A percentile compares a stretch with the other conserved stretches of the same genome.
Evolutionary conservation across 768 basidiomycete species (phyloP).

Genomic region (Suillus bovinus): DNA sequence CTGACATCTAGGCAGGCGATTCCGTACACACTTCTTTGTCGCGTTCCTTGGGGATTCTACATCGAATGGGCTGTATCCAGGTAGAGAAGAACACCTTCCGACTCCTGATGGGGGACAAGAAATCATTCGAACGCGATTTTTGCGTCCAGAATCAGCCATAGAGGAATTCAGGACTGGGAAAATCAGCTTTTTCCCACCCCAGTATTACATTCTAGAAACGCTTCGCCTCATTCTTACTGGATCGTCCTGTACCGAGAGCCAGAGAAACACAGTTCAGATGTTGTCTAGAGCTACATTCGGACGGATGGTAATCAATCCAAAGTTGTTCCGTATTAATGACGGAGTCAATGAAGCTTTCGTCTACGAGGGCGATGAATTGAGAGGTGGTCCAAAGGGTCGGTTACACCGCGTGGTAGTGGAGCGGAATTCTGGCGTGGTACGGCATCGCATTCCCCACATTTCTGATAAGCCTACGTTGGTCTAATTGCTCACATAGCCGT

Average conservation of each 20-base stretch:
- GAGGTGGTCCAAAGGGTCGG: conserved; percentile 59
- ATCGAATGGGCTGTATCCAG: conserved; percentile 50
- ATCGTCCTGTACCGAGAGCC: conserved; percentile 40
- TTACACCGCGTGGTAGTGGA: conserved; percentile 58
- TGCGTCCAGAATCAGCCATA: conserved; percentile 55
- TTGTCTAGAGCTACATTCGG: conserved; percentile 62
- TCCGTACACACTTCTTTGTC: conserved; percentile 71
- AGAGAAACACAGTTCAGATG: conserved; percentile 44
- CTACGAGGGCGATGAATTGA: conserved; percentile 71
- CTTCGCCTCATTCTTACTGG: conserved; percentile 54
- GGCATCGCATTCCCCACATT: conserved; percentile 22
- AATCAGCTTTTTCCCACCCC: conserved; percentile 71
- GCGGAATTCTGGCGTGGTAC: conserved; percentile 51
- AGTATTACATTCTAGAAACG: conserved; percentile 68
- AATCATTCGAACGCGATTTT: conserved; percentile 67
- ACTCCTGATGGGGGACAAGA: conserved; percentile 72
- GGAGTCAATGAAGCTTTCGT: conserved; percentile 51
- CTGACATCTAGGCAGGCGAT: conserved; percentile 48
- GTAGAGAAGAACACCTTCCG: conserved; percentile 57
- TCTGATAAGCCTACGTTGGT: conserved; percentile 4
- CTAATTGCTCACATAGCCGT: conserved; percentile 35
- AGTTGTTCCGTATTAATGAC: conserved; percentile 37
- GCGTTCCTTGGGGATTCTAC: conserved; percentile 52
- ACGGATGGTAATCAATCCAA: conserved; percentile 58
- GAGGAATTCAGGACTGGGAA: conserved; percentile 48